Evolutionary conservation across 441 rosid species (phyloP), one percentile per base, ranked within the genome.

Genomic region (Codiaeum variegatum): DNA sequence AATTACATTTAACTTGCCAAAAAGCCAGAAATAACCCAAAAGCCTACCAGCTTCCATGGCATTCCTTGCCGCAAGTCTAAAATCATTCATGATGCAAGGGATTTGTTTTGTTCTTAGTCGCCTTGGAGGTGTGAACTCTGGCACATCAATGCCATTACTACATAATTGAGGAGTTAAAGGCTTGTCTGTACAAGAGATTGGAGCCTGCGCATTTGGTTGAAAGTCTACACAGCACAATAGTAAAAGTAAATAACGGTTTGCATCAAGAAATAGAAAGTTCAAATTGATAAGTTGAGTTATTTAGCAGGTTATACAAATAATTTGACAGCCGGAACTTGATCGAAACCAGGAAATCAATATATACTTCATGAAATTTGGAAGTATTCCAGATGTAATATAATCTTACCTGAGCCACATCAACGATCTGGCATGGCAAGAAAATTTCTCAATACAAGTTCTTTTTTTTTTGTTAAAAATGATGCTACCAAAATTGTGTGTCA

Each of bases 1-100:
- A 4, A 36, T 36, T 6, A 36, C 40, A 36, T 36, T 36, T 36
- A 36, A 36, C 40, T 36, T 36, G 40, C 3, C 40, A 36, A 36
- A 3, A 34, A 34, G 6, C 13, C 12, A n/a, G n/a, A n/a, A n/a
- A n/a, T n/a, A n/a, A n/a, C n/a, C n/a, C n/a, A n/a, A n/a, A 26
- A 51, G 10, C 66, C 3, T 68, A 79, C 81, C 84, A 78, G 95
- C 95, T 84, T 77, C 78, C 61, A 87, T 87, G 44, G 93, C 93
- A 63, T 91, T 89, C 54, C 82, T 2, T 29, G 94, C 91, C 23
- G 94, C 88, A 46, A 23, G 70, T 75, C 86, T 69, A 55, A 83
- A 91, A 58, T 87, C 79, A 44, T 85, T 75, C 32, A 89, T 85
- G 11, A 88, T 70, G 47, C 26, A 76, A 52, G 75, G 82, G 75